Percentiles rank a stretch among this genome's conserved stretches.
Conservation (phyloP, 176 grass and related monocot genomes). For the Aegilops bicornis region DNA sequence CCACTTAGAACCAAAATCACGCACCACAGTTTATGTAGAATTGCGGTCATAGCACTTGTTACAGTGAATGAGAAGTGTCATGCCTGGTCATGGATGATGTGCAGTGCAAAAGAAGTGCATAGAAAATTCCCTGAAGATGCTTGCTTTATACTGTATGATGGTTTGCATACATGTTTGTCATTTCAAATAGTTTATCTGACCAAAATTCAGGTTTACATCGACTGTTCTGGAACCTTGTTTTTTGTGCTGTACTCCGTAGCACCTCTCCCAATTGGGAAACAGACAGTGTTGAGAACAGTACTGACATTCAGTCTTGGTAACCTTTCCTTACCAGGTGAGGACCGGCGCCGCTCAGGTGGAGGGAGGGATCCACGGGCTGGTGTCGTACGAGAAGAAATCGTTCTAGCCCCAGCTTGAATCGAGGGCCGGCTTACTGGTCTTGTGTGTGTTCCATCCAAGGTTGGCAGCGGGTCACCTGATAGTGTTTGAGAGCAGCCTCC, state of each 20-base stretch:
- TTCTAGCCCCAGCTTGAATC: constrained; percentile 34
- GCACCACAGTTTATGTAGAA: background rate
- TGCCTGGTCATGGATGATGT: background rate
- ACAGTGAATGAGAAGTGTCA: background rate
- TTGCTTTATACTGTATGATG: background rate
- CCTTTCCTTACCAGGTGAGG: constrained; percentile 51
- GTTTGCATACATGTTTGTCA: background rate
- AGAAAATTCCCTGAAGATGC: background rate
- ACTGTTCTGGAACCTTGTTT: background rate
- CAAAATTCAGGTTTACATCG: background rate
- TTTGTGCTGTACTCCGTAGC: background rate
- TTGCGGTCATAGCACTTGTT: background rate
- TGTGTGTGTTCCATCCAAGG: background rate
- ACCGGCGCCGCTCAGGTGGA: constrained; percentile 87
- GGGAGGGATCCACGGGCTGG: constrained; percentile 83
- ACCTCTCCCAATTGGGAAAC: background rate
- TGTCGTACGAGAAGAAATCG: constrained; percentile 84
- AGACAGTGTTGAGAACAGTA: background rate
- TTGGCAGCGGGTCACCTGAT: background rate
- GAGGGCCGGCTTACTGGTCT: background rate
- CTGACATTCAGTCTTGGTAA: background rate
- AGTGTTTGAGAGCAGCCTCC: background rate
- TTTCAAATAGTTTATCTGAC: background rate
- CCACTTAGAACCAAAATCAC: background rate
- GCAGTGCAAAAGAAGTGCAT: background rate